Base-by-base conservation (phyloP, 176 grass and related monocot genomes). In the Oryza meyeriana region DNA sequence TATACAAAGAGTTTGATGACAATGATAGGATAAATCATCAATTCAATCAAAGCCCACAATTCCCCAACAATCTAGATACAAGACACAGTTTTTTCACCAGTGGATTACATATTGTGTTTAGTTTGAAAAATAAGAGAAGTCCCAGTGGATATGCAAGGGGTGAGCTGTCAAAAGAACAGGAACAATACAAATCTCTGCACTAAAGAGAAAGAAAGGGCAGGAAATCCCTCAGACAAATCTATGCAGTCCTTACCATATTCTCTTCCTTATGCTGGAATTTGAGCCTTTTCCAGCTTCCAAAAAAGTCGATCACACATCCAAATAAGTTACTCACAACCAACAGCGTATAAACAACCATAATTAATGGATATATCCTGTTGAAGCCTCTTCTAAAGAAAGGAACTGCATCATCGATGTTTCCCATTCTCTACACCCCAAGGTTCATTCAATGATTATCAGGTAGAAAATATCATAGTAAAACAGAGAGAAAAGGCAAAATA, bases 371-470 rank as follows among this genome's bases (percentile, higher is more conserved):
- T 25, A 99, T 99, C 87, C 89, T 99, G 87, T 99, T 99, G 83
- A 99, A 99, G 36, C 96, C 93, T 87, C 90, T 99, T 64, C 96
- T 93, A 83, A 99, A 99, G 89, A 99, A 99, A 88, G 96, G 96
- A 65, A 99, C 96, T 2, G 96, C 96, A 20, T 99, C 96, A 73
- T 99, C 96, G 44, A 99, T 95, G 73, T 99, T 99, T 16, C 96
- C 96, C 96, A 99, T 99, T 86, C 96, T 99, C 96, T 99, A 89
- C 72, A 87, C 70, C 18, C 84, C 20, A 71, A 68, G 57, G 20
- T 86, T 77, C 59, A 28, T 90, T 67, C 25, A 72, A 68, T 0
- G 0, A 28, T 90, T 48, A 61, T 73, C 27, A 73, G 28, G 69
- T 72, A 29, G 71, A 77, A 85, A 26, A 26, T 20, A 72, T 39